Evolutionary conservation across 306 rosid genomes (phyloP).

Genomic region (Ormosia semicastrata): DNA sequence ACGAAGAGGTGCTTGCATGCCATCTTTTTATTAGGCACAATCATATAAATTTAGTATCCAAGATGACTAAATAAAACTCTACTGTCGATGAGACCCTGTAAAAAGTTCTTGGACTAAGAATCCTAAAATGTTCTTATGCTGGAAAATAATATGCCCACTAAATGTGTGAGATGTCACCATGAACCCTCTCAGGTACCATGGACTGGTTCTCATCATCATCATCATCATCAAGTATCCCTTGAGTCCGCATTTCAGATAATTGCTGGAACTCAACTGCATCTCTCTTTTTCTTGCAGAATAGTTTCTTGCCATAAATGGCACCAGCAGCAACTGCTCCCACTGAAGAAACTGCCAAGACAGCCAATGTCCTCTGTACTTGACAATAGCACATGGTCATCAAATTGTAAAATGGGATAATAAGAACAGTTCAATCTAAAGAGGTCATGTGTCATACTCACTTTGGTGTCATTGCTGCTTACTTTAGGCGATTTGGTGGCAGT

Average conservation of each 20-base stretch:
- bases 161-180: too few species aligned
- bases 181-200: too few species aligned
- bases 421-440: too few species aligned
- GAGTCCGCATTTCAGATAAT: conserved; percentile 18
- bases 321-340: conserved; percentile 34
- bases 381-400: too few species aligned
- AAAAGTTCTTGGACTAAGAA: neutral
- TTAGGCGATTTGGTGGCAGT: too few species aligned
- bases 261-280: conserved; percentile 20
- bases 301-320: conserved; percentile 35
- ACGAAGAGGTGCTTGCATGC: neutral
- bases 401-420: too few species aligned
- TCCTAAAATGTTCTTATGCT: neutral
- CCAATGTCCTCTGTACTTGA: conserved; percentile 14
- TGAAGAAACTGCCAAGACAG: conserved; percentile 19
- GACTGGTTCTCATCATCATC: neutral
- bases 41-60: neutral
- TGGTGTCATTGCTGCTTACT: too few species aligned
- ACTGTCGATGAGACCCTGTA: neutral
- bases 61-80: neutral
- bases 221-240: neutral
- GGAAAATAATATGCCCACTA: neutral
- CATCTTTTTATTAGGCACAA: neutral
- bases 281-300: conserved; percentile 24
- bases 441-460: too few species aligned